Conservation (phyloP, 257 asterid genomes). For the Solanum pinnatisectum region DNA sequence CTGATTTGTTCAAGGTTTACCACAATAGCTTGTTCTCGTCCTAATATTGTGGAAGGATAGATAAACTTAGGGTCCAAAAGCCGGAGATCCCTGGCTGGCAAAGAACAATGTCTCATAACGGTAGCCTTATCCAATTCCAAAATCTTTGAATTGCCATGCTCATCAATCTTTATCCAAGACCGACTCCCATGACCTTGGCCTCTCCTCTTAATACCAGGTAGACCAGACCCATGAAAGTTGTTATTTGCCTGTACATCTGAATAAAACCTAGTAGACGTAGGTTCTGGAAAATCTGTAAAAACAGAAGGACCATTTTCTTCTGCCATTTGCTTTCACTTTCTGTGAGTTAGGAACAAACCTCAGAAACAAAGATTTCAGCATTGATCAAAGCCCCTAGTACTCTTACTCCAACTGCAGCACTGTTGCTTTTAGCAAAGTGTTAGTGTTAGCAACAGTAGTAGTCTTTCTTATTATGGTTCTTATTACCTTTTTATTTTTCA, state of each 20-base stretch:
- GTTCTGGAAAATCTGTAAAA: conserved; percentile 22
- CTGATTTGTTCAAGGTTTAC: conserved; percentile 93
- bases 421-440: background rate
- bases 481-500: background rate
- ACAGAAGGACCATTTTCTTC: conserved; percentile 33
- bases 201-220: conserved; percentile 80
- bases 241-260: conserved; percentile 25
- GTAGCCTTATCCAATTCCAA: conserved; percentile 82
- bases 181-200: conserved; percentile 79
- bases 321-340: conserved; percentile 36
- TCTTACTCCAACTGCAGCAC: background rate
- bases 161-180: conserved; percentile 88
- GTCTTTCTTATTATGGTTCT: background rate
- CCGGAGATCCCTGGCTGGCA: conserved; percentile 97
- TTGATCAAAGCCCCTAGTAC: background rate
- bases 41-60: conserved; percentile 82
- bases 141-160: conserved; percentile 58
- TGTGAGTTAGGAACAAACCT: conserved; percentile 3
- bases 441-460: background rate
- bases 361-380: conserved; percentile 21
- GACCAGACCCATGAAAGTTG: conserved; percentile 25
- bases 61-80: conserved; percentile 94
- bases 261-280: conserved; percentile 8
- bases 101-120: conserved; percentile 79
- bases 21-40: conserved; percentile 97